Evolutionary conservation across 108 stramenopile genomes (phyloP), one percentile per base, ranked within the genome.

Genomic region (Fragilaria crotonensis): DNA sequence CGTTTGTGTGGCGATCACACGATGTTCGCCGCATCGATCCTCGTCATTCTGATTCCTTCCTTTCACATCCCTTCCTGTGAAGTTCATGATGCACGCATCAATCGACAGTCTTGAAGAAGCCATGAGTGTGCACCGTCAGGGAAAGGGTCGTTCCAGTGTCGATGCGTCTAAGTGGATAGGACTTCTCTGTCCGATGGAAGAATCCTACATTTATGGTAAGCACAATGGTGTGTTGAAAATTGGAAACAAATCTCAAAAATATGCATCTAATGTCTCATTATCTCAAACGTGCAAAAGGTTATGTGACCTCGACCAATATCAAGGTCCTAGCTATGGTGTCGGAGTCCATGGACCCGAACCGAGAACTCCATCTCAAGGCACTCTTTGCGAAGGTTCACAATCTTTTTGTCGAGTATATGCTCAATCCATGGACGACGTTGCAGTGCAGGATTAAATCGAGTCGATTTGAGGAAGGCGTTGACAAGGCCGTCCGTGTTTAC

Each of bases 101-200:
- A 45, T 79, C 23, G 78, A 79, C 68, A 70, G 70, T 0, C 47
- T 79, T 25, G 78, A 79, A 59, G 73, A 79, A 63, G 49, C 72
- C 9, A 62, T 54, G 20, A 58, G 48, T 20, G 54, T 36, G 19
- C 57, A 70, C 26, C 78, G 65, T 44, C 5, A 33, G 18, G 29
- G 63, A 36, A 30, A 30, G 17, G 56, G 56, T 21, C 23, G 19
- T 1, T 33, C 56, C 21, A 26, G 30, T 41, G 21, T 18, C 4
- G 56, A 49, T 25, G 61, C 69, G 5, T 56, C 62, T 23, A 68
- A 68, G 23, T 79, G 78, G 78, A 56, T 79, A 17, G 78, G 78
- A 25, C 33, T 2, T 5, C 21, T 79, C 9, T 52, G 70, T 33
- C 62, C 64, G 2, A 68, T 79, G 62, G 78, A 79, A 52, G 78